Conservation (phyloP, 345 rosid species). For the Moricandia moricandioides region DNA sequence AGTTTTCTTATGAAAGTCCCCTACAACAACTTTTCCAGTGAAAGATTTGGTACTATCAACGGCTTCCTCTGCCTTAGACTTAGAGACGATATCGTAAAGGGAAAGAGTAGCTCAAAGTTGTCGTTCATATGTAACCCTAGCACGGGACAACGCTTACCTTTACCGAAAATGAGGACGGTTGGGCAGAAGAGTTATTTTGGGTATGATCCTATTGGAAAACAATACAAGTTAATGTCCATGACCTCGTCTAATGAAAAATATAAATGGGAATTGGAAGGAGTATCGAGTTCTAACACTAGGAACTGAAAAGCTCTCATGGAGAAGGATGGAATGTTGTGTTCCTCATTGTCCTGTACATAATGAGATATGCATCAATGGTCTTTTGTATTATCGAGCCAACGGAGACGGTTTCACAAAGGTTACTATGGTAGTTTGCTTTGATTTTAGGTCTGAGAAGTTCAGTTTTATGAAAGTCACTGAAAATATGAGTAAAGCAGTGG, state of each 20-base stretch:
- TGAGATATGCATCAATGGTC: background rate
- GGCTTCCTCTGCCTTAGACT: background rate
- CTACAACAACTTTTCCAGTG: background rate
- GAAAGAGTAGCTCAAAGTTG: background rate
- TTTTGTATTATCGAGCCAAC: background rate
- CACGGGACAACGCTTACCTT: background rate
- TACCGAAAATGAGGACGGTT: background rate
- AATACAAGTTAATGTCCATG: background rate
- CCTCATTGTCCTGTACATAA: background rate
- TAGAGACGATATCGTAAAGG: background rate
- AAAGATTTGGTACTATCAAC: background rate
- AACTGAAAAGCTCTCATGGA: background rate
- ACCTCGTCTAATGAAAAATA: background rate
- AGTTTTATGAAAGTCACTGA: background rate
- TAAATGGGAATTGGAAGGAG: background rate
- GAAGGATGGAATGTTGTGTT: background rate
- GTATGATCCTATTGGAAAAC: background rate
- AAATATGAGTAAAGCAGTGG: background rate
- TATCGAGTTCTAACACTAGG: background rate
- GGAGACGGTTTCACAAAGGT: background rate
- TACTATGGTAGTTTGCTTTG: background rate
- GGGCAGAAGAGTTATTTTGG: background rate
- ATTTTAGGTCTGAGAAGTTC: background rate
- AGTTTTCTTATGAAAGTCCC: background rate
- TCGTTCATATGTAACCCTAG: conserved; percentile 8